Conservation (phyloP, 192 early-diverging fungal species). For the Coemansia guatemalensis region DNA sequence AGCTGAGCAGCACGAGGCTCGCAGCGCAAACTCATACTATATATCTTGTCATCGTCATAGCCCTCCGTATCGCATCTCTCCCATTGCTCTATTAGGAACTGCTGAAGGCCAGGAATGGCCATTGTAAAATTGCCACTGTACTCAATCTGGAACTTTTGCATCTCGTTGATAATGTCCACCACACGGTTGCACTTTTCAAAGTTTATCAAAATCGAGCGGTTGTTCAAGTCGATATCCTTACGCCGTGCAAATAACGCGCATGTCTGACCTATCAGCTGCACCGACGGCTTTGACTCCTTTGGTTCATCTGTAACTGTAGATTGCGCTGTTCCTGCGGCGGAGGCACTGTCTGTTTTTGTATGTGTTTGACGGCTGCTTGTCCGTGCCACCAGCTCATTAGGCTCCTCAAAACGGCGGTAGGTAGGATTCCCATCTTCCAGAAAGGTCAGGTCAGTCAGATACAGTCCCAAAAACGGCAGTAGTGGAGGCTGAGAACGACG, state of each 20-base stretch:
- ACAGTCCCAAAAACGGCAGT: conserved; percentile 78
- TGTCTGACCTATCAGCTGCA: conserved; percentile 44
- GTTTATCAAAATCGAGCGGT: conserved; percentile 65
- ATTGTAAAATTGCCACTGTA: conserved; percentile 61
- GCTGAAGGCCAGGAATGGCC: conserved; percentile 51
- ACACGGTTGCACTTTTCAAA: conserved; percentile 76
- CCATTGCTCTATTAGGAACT: conserved; percentile 53
- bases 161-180: conserved; percentile 64
- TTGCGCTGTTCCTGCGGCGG: neutral
- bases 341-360: neutral
- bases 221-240: conserved; percentile 32
- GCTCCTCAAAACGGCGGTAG: conserved; percentile 46
- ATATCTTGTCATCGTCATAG: conserved; percentile 51
- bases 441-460: conserved; percentile 82
- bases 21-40: conserved; percentile 36
- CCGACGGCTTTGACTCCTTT: conserved; percentile 6
- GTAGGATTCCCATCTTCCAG: conserved; percentile 81
- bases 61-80: conserved; percentile 28
- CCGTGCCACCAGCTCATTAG: conserved; percentile 9
- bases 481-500: conserved; percentile 60
- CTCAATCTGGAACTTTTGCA: conserved; percentile 74
- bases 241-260: conserved; percentile 39
- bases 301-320: neutral
- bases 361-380: neutral
- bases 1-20: conserved; percentile 35